Conservation (phyloP, 176 grass and related monocot species). For the Alloteropsis semialata region DNA sequence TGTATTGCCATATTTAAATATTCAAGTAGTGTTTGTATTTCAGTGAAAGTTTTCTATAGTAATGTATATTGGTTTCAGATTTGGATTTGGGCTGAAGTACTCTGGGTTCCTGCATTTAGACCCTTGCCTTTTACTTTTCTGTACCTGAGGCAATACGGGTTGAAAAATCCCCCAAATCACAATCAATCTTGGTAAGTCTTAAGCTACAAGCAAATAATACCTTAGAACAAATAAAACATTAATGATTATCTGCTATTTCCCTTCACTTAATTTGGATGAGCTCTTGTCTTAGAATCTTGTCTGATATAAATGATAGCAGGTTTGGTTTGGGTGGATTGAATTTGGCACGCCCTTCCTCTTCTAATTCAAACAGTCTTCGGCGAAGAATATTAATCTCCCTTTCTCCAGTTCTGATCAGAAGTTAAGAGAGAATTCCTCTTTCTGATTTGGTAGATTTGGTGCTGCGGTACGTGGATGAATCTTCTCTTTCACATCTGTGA, state of each 20-base stretch:
- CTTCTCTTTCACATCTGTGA: background rate
- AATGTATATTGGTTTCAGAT: conserved; percentile 33
- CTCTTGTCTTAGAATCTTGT: background rate
- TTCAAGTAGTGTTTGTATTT: background rate
- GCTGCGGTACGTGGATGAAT: background rate
- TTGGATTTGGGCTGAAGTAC: conserved; percentile 55
- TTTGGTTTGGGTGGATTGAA: conserved; percentile 22
- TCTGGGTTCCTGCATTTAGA: conserved; percentile 44
- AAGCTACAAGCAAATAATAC: conserved; percentile 9
- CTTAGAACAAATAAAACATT: background rate
- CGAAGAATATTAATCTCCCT: background rate
- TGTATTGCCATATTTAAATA: background rate
- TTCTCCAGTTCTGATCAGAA: conserved; percentile 23
- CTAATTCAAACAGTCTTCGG: background rate
- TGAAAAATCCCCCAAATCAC: conserved; percentile 29
- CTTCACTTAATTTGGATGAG: background rate
- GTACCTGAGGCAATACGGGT: background rate
- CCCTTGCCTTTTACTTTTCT: background rate
- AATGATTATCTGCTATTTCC: background rate
- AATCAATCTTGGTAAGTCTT: conserved; percentile 24
- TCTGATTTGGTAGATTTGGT: conserved; percentile 12
- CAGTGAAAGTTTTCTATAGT: background rate
- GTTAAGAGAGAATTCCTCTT: background rate
- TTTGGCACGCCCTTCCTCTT: conserved; percentile 7
- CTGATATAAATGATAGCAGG: conserved; percentile 12